Conservation (phyloP, 1,284 basidiomycete species). For the Ganoderma meredithae region DNA sequence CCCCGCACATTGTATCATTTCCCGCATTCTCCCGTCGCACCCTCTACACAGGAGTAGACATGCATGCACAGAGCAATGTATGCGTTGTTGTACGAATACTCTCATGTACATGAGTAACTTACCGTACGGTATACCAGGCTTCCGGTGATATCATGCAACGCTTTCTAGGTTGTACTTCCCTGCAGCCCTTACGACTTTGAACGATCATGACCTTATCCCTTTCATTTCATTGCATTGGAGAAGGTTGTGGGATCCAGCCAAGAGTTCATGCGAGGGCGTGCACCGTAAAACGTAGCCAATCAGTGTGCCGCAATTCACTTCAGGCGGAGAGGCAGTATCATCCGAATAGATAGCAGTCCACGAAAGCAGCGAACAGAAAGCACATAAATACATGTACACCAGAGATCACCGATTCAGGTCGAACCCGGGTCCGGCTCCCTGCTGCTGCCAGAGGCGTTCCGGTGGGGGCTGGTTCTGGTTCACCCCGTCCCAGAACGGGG, state of each 20-base stretch:
- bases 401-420: constrained; percentile 25
- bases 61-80: constrained; percentile 26
- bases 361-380: constrained; percentile 16
- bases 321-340: background rate
- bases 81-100: constrained; percentile 34
- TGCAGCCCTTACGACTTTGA: constrained; percentile 14
- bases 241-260: too few relatives aligned
- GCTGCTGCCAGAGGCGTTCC: constrained; percentile 31
- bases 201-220: constrained; percentile 8
- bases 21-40: background rate
- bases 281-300: too few relatives aligned
- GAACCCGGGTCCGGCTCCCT: constrained; percentile 19
- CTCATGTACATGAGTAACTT: background rate
- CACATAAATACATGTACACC: background rate
- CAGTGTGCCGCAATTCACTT: background rate
- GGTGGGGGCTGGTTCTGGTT: constrained; percentile 17
- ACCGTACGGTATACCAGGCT: constrained; percentile 19
- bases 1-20: constrained; percentile 13
- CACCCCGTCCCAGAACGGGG: constrained; percentile 31
- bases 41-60: constrained; percentile 30
- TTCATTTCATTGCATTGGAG: background rate
- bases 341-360: constrained; percentile 14
- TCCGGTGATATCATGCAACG: constrained; percentile 21
- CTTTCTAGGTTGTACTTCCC: constrained; percentile 21
- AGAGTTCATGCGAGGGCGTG: too few relatives aligned